A percentile compares a stretch with the other conserved stretches of the same genome.
Conservation (phyloP, 1,284 basidiomycete genomes). For the Erythrobasidium hasegawianum region DNA sequence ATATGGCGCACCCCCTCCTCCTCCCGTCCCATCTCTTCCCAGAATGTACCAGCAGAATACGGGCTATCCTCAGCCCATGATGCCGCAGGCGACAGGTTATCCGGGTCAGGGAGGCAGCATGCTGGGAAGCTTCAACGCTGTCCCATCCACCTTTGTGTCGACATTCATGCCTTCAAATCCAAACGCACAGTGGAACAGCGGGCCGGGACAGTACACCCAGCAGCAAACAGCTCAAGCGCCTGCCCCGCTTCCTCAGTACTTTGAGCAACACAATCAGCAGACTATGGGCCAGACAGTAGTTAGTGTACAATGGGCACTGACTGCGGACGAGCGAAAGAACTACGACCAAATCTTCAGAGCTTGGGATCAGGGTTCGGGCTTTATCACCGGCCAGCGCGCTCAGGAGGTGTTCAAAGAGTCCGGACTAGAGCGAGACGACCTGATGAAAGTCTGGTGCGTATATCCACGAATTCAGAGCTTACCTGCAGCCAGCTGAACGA, state of each 20-base stretch:
- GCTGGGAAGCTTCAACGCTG: slow-evolving; percentile 66
- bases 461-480: not conserved
- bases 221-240: slow-evolving; percentile 51
- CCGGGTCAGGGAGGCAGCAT: slow-evolving; percentile 37
- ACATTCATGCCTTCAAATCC: slow-evolving; percentile 48
- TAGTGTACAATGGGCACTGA: slow-evolving; percentile 81
- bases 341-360: slow-evolving; percentile 96
- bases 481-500: slow-evolving; percentile 1
- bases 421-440: slow-evolving; percentile 79
- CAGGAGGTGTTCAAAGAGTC: slow-evolving; percentile 93
- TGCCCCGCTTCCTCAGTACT: slow-evolving; percentile 64
- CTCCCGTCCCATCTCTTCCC: slow-evolving; percentile 50
- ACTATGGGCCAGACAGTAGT: slow-evolving; percentile 67
- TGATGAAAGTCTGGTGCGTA: slow-evolving; percentile 88
- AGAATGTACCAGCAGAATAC: slow-evolving; percentile 59
- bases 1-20: slow-evolving; percentile 52
- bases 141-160: slow-evolving; percentile 79
- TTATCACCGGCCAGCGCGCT: slow-evolving; percentile 78
- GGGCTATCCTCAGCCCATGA: slow-evolving; percentile 51
- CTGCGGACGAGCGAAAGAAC: slow-evolving; percentile 88
- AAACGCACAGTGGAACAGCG: slow-evolving; percentile 1
- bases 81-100: slow-evolving; percentile 72
- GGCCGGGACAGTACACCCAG: not conserved
- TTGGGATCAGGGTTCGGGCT: slow-evolving; percentile 85
- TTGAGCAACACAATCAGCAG: slow-evolving; percentile 73